These are phyloP conservation scores for Metschnikowia shivogae DNA, from an alignment of 805 yeast species.

Conservation along the genomic window DNA sequence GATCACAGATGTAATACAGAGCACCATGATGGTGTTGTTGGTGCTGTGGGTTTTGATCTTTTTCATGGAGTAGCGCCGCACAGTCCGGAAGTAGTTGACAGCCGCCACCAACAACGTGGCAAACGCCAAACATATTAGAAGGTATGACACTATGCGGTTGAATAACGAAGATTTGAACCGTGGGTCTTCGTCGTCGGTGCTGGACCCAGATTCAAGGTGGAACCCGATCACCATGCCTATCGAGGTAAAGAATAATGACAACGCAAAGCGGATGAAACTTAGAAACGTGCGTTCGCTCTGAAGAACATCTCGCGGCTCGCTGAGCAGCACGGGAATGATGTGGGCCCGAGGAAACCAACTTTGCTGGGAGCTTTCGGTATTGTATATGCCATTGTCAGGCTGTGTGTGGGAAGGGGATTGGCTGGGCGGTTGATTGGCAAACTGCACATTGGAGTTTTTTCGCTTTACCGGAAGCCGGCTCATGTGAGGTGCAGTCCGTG, in stretches of 20 bases:
- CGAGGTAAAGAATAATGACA: slow-evolving; percentile 43
- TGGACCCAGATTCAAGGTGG: slow-evolving; percentile 32
- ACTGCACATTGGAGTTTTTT: neutral
- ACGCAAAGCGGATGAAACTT: slow-evolving; percentile 45
- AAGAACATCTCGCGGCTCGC: slow-evolving; percentile 51
- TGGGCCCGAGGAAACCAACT: slow-evolving; percentile 13
- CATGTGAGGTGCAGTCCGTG: neutral
- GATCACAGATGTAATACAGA: slow-evolving; percentile 31
- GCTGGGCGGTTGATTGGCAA: neutral
- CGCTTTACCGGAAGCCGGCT: neutral
- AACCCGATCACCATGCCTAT: slow-evolving; percentile 45
- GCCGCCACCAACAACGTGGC: slow-evolving; percentile 36
- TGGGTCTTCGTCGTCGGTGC: neutral
- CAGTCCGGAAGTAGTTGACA: slow-evolving; percentile 40
- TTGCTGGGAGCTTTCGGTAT: neutral
- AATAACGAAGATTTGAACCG: slow-evolving; percentile 6
- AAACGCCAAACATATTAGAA: slow-evolving; percentile 37
- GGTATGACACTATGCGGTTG: slow-evolving; percentile 27
- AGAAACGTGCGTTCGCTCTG: slow-evolving; percentile 53
- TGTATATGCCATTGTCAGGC: neutral
- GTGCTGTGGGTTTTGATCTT: slow-evolving; percentile 38
- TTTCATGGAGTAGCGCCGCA: slow-evolving; percentile 40
- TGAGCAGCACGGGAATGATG: slow-evolving; percentile 12
- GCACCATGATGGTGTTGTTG: slow-evolving; percentile 26
- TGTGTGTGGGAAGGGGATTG: neutral